Percentiles rank a stretch among this genome's conserved stretches.
Conservation (phyloP, 2,329 filamentous ascomycete species). For the Pestalotiopsis sp. region DNA sequence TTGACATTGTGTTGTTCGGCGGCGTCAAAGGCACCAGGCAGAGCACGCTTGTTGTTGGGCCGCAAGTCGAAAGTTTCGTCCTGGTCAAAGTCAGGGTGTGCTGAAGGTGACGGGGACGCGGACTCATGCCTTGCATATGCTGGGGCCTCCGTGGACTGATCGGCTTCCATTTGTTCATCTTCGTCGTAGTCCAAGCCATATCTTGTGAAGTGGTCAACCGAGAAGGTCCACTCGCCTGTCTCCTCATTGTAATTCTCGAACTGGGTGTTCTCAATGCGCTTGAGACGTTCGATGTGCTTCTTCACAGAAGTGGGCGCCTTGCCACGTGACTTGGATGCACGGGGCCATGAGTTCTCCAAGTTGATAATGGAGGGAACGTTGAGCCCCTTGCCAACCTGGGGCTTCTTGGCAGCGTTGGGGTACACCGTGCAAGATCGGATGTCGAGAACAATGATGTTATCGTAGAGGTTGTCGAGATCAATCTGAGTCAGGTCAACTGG, state of each 20-base stretch:
- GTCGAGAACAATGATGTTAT: slow-evolving; percentile 74
- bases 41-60: slow-evolving; percentile 44
- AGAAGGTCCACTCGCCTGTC: slow-evolving; percentile 88
- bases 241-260: slow-evolving; percentile 80
- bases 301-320: slow-evolving; percentile 63
- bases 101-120: slow-evolving; percentile 25
- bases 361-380: slow-evolving; percentile 88
- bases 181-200: slow-evolving; percentile 84
- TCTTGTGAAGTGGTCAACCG: slow-evolving; percentile 94
- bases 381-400: slow-evolving; percentile 81
- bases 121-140: slow-evolving; percentile 25
- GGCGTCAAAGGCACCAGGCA: slow-evolving; percentile 83
- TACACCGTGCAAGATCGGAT: slow-evolving; percentile 89
- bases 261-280: slow-evolving; percentile 76
- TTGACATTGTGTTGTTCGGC: slow-evolving; percentile 59
- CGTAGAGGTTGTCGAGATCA: slow-evolving; percentile 79
- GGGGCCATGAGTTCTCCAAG: slow-evolving; percentile 93
- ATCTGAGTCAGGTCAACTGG: slow-evolving; percentile 82
- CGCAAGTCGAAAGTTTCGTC: slow-evolving; percentile 61
- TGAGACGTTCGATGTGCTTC: slow-evolving; percentile 83
- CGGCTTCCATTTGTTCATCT: slow-evolving; percentile 64
- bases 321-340: slow-evolving; percentile 59
- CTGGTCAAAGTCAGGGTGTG: slow-evolving; percentile 40
- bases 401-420: slow-evolving; percentile 74
- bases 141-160: slow-evolving; percentile 27